A percentile compares a stretch with the other conserved stretches of the same genome.
phyloP scores from a whole-genome alignment of 495 filamentous ascomycete genomes.

The Penicillium goetzii region DNA sequence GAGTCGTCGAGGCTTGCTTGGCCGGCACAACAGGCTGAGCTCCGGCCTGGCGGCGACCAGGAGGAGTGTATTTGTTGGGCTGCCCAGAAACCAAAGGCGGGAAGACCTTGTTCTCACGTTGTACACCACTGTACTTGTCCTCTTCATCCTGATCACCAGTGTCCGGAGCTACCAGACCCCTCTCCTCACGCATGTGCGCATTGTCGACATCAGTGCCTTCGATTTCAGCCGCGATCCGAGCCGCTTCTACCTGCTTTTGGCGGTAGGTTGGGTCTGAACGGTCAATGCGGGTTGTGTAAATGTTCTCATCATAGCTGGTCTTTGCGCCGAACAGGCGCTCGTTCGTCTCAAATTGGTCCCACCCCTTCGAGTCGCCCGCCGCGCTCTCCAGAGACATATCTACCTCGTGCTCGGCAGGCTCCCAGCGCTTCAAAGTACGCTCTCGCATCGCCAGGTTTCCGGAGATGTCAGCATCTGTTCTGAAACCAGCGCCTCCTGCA shows the following conservation, averaged over 20 bases:
- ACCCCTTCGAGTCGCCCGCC: constrained; percentile 51
- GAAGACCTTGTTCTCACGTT: constrained; percentile 67
- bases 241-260: constrained; percentile 74
- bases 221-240: constrained; percentile 87
- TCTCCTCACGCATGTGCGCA: constrained; percentile 84
- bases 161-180: constrained; percentile 68
- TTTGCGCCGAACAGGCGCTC: constrained; percentile 83
- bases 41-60: constrained; percentile 78
- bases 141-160: constrained; percentile 83
- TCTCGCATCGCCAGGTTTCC: constrained; percentile 69
- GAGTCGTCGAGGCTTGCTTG: constrained; percentile 26
- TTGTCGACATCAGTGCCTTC: constrained; percentile 70
- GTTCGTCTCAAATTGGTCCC: constrained; percentile 96
- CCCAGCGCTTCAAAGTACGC: constrained; percentile 83
- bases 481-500: constrained; percentile 57
- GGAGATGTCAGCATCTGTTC: constrained; percentile 88
- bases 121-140: constrained; percentile 94
- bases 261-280: constrained; percentile 78
- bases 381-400: constrained; percentile 72
- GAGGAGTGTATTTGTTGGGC: constrained; percentile 85
- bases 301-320: constrained; percentile 87
- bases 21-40: constrained; percentile 71
- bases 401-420: constrained; percentile 63
- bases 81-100: constrained; percentile 65
- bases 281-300: constrained; percentile 92